Evolutionary conservation across 805 yeast species (phyloP).

Genomic region (Lachancea nothofagi): DNA sequence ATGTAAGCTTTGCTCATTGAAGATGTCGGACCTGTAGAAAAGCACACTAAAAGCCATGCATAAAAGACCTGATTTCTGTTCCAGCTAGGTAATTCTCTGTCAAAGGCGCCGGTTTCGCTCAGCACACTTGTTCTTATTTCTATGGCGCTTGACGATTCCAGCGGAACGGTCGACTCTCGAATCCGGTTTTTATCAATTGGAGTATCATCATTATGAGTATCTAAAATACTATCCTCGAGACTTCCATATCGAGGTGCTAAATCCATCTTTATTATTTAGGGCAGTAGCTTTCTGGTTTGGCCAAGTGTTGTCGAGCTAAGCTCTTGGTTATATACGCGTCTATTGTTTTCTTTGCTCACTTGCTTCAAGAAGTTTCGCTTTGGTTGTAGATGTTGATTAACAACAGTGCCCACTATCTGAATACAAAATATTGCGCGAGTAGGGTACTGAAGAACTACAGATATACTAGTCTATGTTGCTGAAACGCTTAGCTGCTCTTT

Average conservation of each 20-base stretch:
- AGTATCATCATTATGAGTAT: not conserved
- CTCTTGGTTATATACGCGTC: too few species aligned
- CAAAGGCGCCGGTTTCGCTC: not conserved
- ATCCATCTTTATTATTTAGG: constrained; percentile 8
- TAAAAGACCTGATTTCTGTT: constrained; percentile 21
- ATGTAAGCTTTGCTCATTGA: constrained; percentile 39
- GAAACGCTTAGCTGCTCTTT: too few species aligned
- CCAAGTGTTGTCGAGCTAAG: constrained; percentile 35
- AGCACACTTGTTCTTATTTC: not conserved
- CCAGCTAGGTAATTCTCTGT: constrained; percentile 13
- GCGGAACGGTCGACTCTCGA: not conserved
- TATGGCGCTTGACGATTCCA: not conserved
- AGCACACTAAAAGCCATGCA: constrained; percentile 38
- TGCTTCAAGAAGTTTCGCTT: too few species aligned
- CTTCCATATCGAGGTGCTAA: not conserved
- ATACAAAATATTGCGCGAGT: too few species aligned
- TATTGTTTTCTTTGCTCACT: too few species aligned
- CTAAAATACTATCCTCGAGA: not conserved
- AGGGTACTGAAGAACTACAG: too few species aligned
- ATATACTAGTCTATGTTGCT: too few species aligned
- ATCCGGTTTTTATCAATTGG: not conserved
- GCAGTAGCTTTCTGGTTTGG: constrained; percentile 30
- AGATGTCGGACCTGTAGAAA: constrained; percentile 39
- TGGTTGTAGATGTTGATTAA: too few species aligned
- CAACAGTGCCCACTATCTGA: too few species aligned